These are phyloP conservation scores for Xylaria sp. DNA, from an alignment of 2,329 filamentous ascomycete species.

Conservation along the genomic window DNA sequence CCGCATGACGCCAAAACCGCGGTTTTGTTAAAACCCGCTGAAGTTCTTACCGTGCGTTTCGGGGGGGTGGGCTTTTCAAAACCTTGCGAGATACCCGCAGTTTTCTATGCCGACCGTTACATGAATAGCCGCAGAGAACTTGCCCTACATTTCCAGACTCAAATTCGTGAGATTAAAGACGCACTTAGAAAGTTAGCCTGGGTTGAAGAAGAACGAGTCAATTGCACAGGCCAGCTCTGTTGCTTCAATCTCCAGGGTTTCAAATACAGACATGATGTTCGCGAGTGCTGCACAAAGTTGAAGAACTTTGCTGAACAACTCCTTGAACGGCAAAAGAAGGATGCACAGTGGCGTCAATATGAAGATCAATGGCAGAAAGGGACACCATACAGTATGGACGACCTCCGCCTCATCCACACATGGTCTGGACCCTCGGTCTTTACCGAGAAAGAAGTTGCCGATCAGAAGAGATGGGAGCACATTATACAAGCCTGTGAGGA, in stretches of 20 bases:
- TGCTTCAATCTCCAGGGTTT: constrained; percentile 41
- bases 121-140: constrained; percentile 57
- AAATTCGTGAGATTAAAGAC: constrained; percentile 43
- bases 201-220: constrained; percentile 35
- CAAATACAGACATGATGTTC: constrained; percentile 39
- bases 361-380: constrained; percentile 37
- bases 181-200: constrained; percentile 40
- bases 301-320: constrained; percentile 39
- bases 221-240: constrained; percentile 40
- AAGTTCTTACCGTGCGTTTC: constrained; percentile 62
- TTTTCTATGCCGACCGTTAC: constrained; percentile 67
- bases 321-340: constrained; percentile 41
- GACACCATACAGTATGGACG: constrained; percentile 43
- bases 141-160: constrained; percentile 57
- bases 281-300: constrained; percentile 42
- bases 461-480: constrained; percentile 48
- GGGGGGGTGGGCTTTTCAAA: constrained; percentile 55
- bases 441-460: constrained; percentile 48
- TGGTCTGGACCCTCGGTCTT: constrained; percentile 53
- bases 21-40: constrained; percentile 57
- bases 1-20: constrained; percentile 54
- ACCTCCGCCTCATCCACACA: constrained; percentile 51
- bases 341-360: constrained; percentile 46
- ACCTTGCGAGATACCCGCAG: constrained; percentile 60
- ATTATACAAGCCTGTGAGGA: constrained; percentile 50